Evolutionary conservation across 768 basidiomycete genomes (phyloP).

Genomic region (Strobilomyces dryophilus): DNA sequence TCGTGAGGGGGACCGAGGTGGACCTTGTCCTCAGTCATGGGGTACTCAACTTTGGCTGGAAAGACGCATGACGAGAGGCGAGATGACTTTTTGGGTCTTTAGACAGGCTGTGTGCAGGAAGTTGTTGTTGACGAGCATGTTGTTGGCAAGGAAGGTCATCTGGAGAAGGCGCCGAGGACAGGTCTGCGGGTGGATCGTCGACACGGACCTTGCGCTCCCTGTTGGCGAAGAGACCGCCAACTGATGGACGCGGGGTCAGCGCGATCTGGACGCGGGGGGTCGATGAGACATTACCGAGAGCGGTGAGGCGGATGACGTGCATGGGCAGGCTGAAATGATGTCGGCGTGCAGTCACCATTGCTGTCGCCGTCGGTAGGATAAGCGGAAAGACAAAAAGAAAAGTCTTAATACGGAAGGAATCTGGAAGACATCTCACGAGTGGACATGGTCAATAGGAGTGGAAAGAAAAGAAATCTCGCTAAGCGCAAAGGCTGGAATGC

Average conservation of each 20-base stretch:
- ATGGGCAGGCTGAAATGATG: no score
- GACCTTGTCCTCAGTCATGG: constrained; percentile 89
- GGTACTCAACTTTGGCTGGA: constrained; percentile 92
- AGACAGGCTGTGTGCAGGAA: constrained; percentile 75
- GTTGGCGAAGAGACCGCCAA: constrained; percentile 93
- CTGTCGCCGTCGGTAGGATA: no score
- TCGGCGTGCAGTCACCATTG: no score
- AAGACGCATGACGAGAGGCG: constrained; percentile 97
- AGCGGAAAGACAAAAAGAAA: no score
- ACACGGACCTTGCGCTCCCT: constrained; percentile 81
- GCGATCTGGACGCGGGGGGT: constrained; percentile 3
- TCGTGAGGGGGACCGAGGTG: constrained; percentile 90
- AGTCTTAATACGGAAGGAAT: no score
- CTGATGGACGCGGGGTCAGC: constrained; percentile 37
- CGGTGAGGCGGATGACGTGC: constrained; percentile 95
- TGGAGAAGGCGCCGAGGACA: constrained; percentile 27
- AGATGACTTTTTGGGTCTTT: constrained; percentile 75
- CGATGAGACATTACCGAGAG: constrained; percentile 58
- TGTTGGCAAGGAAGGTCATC: constrained; percentile 92
- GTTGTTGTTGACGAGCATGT: constrained; percentile 94
- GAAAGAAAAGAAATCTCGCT: constrained; percentile 73
- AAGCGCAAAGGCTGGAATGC: constrained; percentile 60
- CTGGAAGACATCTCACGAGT: no score
- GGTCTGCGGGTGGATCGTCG: background rate
- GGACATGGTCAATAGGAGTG: no score